Conservation (phyloP, 139 green algal species). For the Chlorella sorokiniana region DNA sequence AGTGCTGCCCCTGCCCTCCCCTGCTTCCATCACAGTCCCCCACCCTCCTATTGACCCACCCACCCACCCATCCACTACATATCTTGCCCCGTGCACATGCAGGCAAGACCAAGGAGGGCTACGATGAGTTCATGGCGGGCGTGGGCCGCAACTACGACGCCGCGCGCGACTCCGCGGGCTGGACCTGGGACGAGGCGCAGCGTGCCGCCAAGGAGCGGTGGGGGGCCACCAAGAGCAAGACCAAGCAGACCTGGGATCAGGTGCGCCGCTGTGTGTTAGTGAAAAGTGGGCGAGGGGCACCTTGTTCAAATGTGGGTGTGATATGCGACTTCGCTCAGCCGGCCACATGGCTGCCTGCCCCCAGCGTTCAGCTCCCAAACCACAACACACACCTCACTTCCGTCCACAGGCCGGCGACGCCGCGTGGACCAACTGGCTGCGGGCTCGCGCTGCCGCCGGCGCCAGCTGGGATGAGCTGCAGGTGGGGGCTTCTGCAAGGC, state of each 20-base stretch:
- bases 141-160: constrained; percentile 13
- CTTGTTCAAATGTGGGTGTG: background rate
- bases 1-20: too few relatives aligned
- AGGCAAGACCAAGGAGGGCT: constrained; percentile 38
- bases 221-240: constrained; percentile 19
- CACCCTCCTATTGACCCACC: background rate
- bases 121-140: constrained; percentile 17
- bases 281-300: too few relatives aligned
- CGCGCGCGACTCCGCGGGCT: constrained; percentile 24
- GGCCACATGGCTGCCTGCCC: background rate
- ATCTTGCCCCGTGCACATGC: background rate
- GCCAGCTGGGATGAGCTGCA: constrained; percentile 27
- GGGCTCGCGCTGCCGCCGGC: constrained; percentile 4
- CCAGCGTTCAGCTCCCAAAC: background rate
- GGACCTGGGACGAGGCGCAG: constrained; percentile 36
- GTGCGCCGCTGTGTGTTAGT: background rate
- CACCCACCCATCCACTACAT: too few relatives aligned
- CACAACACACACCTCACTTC: background rate
- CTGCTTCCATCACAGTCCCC: too few relatives aligned
- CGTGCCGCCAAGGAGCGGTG: constrained; percentile 25
- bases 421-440: constrained; percentile 26
- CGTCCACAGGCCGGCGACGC: constrained; percentile 1
- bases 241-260: constrained; percentile 23
- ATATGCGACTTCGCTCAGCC: background rate
- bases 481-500: background rate